These are phyloP conservation scores for Starmerella powellii DNA, from an alignment of 805 yeast species.

Conservation along the genomic window DNA sequence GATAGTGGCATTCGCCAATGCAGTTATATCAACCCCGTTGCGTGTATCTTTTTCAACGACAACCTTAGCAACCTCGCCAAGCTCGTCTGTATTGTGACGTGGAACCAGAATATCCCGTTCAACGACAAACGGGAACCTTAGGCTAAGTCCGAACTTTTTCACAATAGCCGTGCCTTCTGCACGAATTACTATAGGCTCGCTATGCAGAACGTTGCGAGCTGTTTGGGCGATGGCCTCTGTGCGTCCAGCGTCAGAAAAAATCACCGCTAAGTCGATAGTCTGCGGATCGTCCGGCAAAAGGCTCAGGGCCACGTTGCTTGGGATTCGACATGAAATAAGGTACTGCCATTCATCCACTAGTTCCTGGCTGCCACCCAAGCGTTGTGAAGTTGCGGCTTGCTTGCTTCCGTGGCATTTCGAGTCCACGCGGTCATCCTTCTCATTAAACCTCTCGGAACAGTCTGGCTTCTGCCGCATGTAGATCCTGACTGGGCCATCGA, in stretches of 20 bases:
- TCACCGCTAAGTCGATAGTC: not conserved
- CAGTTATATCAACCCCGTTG: constrained; percentile 7
- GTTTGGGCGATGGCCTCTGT: constrained; percentile 12
- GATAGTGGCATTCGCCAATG: constrained; percentile 10
- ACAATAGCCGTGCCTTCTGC: constrained; percentile 11
- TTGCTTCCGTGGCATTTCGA: too few species aligned
- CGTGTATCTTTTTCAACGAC: not conserved
- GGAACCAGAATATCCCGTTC: constrained; percentile 8
- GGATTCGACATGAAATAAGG: not conserved
- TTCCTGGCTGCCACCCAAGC: too few species aligned
- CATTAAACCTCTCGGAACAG: too few species aligned
- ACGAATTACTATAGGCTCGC: constrained; percentile 4
- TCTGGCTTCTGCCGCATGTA: too few species aligned
- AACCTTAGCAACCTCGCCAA: constrained; percentile 10
- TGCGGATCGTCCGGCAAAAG: not conserved
- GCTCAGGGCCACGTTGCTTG: not conserved
- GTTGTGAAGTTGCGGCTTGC: too few species aligned
- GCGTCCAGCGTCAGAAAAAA: constrained; percentile 18
- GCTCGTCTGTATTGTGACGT: constrained; percentile 10
- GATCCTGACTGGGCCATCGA: constrained; percentile 4
- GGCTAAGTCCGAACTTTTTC: constrained; percentile 16
- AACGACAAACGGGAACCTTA: constrained; percentile 7
- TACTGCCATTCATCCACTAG: constrained; percentile 10
- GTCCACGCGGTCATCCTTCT: too few species aligned
- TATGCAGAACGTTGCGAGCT: constrained; percentile 4